Conservation (phyloP, 495 filamentous ascomycete species). For the Darksidea phi region DNA sequence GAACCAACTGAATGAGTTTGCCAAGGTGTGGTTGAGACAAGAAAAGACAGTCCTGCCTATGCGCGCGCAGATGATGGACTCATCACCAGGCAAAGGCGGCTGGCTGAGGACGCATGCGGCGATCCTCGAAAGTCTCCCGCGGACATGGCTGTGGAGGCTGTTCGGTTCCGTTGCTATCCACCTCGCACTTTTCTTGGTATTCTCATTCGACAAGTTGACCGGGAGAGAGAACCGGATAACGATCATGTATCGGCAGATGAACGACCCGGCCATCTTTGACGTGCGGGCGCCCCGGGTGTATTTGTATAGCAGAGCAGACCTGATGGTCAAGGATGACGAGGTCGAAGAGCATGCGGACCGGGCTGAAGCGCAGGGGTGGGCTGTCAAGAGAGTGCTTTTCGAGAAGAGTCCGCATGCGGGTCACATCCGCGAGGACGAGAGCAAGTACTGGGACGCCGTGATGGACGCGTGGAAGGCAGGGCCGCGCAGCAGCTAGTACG, state of each 20-base stretch:
- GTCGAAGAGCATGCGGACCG: constrained; percentile 39
- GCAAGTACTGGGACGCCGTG: constrained; percentile 35
- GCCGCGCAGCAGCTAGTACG: not conserved
- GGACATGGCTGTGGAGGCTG: not conserved
- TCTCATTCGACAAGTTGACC: constrained; percentile 1
- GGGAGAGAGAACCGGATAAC: constrained; percentile 12
- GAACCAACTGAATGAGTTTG: constrained; percentile 21
- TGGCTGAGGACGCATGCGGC: constrained; percentile 19
- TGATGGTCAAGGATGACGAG: constrained; percentile 32
- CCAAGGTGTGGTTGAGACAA: constrained; percentile 3
- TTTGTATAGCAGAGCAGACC: constrained; percentile 36
- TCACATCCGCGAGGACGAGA: constrained; percentile 30
- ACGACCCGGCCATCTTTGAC: constrained; percentile 24
- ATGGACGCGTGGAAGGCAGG: constrained; percentile 22
- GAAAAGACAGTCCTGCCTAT: constrained; percentile 15
- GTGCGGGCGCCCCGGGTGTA: constrained; percentile 30
- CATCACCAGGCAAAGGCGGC: constrained; percentile 22
- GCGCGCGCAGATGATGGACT: constrained; percentile 32
- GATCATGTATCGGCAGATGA: constrained; percentile 16
- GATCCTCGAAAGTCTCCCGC: constrained; percentile 16
- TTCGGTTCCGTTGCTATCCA: constrained; percentile 14
- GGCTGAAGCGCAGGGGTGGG: constrained; percentile 27
- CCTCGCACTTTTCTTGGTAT: not conserved
- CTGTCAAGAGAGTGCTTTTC: constrained; percentile 28
- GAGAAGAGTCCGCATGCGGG: constrained; percentile 32